Evolutionary conservation across 176 grass and related monocot genomes (phyloP).

Genomic region (Bonia amplexicaulis): DNA sequence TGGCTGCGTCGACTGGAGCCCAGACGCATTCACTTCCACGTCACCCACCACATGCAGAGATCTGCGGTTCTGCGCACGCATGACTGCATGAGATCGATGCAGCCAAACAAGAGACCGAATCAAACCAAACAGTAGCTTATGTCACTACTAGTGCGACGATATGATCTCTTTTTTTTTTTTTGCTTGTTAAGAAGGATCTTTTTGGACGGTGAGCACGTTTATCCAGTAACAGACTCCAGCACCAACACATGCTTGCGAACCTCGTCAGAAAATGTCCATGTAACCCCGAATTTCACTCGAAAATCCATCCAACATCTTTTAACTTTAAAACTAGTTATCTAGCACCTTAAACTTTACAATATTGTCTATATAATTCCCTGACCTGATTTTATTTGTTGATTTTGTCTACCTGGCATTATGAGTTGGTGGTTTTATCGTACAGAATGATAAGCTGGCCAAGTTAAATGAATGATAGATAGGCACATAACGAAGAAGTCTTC

Average conservation of each 20-base stretch:
- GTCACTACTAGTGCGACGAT: not conserved
- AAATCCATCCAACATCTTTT: too few species aligned
- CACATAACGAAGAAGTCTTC: too few species aligned
- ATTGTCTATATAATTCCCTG: too few species aligned
- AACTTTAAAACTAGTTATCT: too few species aligned
- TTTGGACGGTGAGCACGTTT: not conserved
- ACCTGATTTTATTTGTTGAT: too few species aligned
- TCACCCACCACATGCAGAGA: not conserved
- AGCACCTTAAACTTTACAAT: too few species aligned
- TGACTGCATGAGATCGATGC: not conserved
- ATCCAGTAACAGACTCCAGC: not conserved
- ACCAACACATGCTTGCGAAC: not conserved
- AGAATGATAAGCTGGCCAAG: too few species aligned
- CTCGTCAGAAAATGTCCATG: too few species aligned
- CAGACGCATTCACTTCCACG: not conserved
- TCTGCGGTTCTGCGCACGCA: not conserved
- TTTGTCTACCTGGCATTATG: too few species aligned
- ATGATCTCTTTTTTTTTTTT: not conserved
- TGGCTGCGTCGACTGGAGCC: not conserved
- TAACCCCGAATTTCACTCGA: too few species aligned
- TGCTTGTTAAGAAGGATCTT: not conserved
- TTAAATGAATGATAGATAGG: too few species aligned
- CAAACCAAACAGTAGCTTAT: not conserved
- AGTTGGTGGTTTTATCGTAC: accelerated
- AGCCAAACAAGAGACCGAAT: not conserved